Evolutionary conservation across 2,329 filamentous ascomycete species (phyloP), one percentile per base, ranked within the genome.

Genomic region (Davidsoniella neocaledoniae): DNA sequence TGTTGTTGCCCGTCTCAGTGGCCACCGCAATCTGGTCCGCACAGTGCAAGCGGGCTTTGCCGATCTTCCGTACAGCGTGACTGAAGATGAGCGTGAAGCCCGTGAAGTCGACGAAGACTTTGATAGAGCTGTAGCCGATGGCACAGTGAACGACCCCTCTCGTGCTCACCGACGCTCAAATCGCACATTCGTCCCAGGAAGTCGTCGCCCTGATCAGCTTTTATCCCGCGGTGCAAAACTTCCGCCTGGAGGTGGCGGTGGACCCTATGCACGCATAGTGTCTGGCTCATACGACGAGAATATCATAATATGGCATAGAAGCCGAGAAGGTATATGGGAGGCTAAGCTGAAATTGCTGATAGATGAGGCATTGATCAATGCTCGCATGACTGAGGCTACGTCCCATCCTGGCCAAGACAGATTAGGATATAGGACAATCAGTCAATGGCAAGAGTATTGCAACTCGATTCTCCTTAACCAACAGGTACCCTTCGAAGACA

Each of bases 271-370:
- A 8, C 81, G 88, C n/a, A 98, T 98, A 53, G 86, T 98, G 3
- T 95, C 88, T 5, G 91, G 91, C 2, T 94, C 87, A 0, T 98
- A 98, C 57, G 91, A 98, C 57, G 86, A 94, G 66, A 88, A 80
- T 9, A 86, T 98, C 57, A 88, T 95, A 56, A 85, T 98, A 51
- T 98, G 91, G 91, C 82, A 84, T 57, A 81, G 86, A 54, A 83
- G 93, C 55, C 76, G 79, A 56, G 80, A 91, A 56, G 88, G 88
- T 2, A 76, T 83, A 23, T 96, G 91, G 88, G 80, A 80, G 56
- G 77, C 81, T 49, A 78, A 79, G 33, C 84, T 90, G 56, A 76
- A 77, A 42, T 70, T 94, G 8, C 74, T 79, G 38, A 86, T 93
- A 61, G 81, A 84, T 59, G 80, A 85, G 52, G 81, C 79, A 2